Evolutionary conservation across 1,284 basidiomycete species (phyloP).

Genomic region (Mycena citricolor): DNA sequence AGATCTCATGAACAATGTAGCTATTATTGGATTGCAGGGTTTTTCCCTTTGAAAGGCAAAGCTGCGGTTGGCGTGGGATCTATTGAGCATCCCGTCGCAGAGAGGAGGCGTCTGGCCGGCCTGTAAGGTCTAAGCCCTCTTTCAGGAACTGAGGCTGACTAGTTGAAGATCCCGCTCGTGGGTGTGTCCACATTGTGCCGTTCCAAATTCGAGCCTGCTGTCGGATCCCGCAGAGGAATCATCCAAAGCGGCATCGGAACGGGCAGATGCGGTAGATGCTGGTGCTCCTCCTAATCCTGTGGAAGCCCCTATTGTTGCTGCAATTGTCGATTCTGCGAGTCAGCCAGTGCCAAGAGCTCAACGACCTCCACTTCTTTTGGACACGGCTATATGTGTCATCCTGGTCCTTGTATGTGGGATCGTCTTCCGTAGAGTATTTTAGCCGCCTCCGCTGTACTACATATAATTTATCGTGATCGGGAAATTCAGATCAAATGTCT

Average conservation of each 20-base stretch:
- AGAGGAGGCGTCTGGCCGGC: conserved; percentile 79
- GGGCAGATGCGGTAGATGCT: too few species aligned
- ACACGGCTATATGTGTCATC: conserved; percentile 67
- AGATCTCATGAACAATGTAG: too few species aligned
- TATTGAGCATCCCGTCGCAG: conserved; percentile 76
- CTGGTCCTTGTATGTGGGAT: conserved; percentile 63
- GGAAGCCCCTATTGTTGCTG: conserved; percentile 10
- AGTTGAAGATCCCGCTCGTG: conserved; percentile 72
- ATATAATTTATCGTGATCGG: neutral
- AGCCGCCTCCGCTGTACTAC: conserved; percentile 28
- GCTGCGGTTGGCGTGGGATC: conserved; percentile 90
- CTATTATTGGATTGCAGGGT: conserved; percentile 90
- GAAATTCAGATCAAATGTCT: neutral
- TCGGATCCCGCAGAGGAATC: conserved; percentile 52
- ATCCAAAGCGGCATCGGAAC: conserved; percentile 7
- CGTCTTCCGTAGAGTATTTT: conserved; percentile 59
- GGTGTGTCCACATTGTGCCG: conserved; percentile 76
- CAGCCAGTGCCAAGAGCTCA: conserved; percentile 13
- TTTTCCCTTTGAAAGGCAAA: conserved; percentile 88
- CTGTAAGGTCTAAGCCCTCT: conserved; percentile 50
- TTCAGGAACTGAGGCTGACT: conserved; percentile 15
- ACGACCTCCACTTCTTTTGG: conserved; percentile 62
- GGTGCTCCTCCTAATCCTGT: conserved; percentile 8
- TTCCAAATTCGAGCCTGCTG: conserved; percentile 66
- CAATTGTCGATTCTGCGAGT: conserved; percentile 11